phyloP scores from a whole-genome alignment of 2,329 filamentous ascomycete genomes.

The Ophiostoma sp. region DNA sequence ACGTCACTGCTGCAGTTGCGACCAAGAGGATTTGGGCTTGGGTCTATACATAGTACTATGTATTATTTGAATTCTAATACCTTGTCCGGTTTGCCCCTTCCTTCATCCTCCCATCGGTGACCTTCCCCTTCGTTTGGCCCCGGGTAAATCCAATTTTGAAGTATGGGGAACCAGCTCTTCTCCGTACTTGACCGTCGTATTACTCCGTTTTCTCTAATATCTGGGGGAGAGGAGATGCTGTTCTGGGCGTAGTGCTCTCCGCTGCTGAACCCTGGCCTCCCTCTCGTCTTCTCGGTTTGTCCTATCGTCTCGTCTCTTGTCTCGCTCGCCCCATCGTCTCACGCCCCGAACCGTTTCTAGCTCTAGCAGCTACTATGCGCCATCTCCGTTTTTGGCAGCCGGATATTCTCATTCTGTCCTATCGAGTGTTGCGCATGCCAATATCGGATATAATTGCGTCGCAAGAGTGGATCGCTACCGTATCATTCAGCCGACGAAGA shows the following conservation, averaged over 20 bases:
- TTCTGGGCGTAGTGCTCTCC: neutral
- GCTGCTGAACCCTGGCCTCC: neutral
- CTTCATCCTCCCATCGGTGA: neutral
- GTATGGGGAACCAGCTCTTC: neutral
- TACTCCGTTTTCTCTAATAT: neutral
- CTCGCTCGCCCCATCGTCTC: neutral
- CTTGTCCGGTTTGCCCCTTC: neutral
- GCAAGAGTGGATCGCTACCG: neutral
- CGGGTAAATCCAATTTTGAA: conserved; percentile 5
- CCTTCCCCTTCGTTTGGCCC: neutral
- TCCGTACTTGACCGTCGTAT: neutral
- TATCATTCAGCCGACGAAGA: neutral
- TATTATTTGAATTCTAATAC: neutral
- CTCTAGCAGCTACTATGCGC: too few relatives aligned
- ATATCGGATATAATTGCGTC: neutral
- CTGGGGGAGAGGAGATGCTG: conserved; percentile 9
- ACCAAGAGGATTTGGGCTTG: neutral
- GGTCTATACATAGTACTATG: too few relatives aligned
- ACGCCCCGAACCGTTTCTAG: too few relatives aligned
- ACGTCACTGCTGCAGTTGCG: neutral
- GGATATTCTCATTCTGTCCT: neutral
- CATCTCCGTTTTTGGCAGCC: neutral
- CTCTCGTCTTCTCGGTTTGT: neutral
- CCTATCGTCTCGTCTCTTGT: neutral
- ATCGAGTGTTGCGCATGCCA: neutral